phyloP scores from a whole-genome alignment of 257 asterid genomes.

The Thymus mandschuricus region DNA sequence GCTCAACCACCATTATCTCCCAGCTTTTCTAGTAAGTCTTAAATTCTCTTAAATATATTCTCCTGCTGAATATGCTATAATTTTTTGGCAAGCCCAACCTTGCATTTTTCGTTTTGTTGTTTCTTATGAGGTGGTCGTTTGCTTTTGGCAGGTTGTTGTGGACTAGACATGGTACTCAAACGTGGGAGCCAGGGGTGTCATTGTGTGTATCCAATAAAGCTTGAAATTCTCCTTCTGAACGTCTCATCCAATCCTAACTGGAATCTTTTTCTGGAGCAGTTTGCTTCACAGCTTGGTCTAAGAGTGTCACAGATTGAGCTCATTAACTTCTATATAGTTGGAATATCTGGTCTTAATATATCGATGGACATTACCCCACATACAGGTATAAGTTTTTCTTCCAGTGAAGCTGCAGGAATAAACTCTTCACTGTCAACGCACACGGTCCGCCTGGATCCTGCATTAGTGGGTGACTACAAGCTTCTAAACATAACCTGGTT shows the following conservation, averaged over 20 bases:
- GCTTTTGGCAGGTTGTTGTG: constrained; percentile 77
- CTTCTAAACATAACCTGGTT: constrained; percentile 89
- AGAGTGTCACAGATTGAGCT: constrained; percentile 89
- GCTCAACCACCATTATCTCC: constrained; percentile 93
- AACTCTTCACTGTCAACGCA: constrained; percentile 65
- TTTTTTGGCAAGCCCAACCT: background rate
- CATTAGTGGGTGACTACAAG: constrained; percentile 77
- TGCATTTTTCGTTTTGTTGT: background rate
- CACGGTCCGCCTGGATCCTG: constrained; percentile 70
- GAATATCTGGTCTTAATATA: constrained; percentile 79
- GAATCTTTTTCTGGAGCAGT: constrained; percentile 73
- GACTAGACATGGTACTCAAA: constrained; percentile 77
- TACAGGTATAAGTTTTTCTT: constrained; percentile 70
- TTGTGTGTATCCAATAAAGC: constrained; percentile 85
- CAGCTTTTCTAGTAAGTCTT: constrained; percentile 66
- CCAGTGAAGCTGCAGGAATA: constrained; percentile 65
- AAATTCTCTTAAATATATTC: constrained; percentile 20
- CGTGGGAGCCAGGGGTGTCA: constrained; percentile 79
- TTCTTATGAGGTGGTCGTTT: constrained; percentile 26
- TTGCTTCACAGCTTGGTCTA: constrained; percentile 71
- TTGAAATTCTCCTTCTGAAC: constrained; percentile 82
- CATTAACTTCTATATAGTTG: constrained; percentile 78
- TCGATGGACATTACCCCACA: constrained; percentile 93
- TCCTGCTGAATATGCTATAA: background rate
- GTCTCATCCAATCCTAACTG: constrained; percentile 83